These are phyloP conservation scores for Drechmeria coniospora DNA, from an alignment of 2,329 filamentous ascomycete genomes.

Conservation along the genomic window DNA sequence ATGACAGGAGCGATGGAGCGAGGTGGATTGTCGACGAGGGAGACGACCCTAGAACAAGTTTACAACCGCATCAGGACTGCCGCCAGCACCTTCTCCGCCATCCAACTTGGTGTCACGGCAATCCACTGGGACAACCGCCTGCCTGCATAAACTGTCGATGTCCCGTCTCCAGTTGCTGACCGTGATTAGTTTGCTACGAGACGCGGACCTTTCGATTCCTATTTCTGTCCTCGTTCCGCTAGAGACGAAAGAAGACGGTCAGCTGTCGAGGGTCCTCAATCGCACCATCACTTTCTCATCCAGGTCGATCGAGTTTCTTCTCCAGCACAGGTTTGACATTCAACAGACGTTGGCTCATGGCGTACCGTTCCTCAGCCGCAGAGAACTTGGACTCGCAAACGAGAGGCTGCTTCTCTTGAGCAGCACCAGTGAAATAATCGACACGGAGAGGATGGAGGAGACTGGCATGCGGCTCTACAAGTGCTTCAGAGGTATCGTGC, in stretches of 20 bases:
- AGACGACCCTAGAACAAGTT: conserved; percentile 5
- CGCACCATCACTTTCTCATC: conserved; percentile 14
- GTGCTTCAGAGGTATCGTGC: no score
- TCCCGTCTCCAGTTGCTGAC: not conserved
- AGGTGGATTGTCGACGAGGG: not conserved
- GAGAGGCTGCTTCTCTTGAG: no score
- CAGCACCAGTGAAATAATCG: no score
- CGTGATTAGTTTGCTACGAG: conserved; percentile 2
- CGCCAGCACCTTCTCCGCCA: conserved; percentile 14
- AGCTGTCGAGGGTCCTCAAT: conserved; percentile 10
- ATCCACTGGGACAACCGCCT: conserved; percentile 4
- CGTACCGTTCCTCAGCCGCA: conserved; percentile 15
- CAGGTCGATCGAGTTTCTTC: conserved; percentile 15
- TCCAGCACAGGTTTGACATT: conserved; percentile 11
- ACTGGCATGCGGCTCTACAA: no score
- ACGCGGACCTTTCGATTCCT: conserved; percentile 16
- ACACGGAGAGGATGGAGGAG: no score
- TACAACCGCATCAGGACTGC: conserved; percentile 15
- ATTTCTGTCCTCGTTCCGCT: conserved; percentile 1
- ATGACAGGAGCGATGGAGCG: conserved; percentile 17
- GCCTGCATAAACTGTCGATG: no score
- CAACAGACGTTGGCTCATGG: conserved; percentile 11
- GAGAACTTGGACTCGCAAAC: not conserved
- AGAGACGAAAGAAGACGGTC: not conserved
- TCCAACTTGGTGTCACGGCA: conserved; percentile 23